Percentiles rank a stretch among this genome's conserved stretches.
Conservation (phyloP, 768 basidiomycete species). For the Pisolithus sp. region DNA sequence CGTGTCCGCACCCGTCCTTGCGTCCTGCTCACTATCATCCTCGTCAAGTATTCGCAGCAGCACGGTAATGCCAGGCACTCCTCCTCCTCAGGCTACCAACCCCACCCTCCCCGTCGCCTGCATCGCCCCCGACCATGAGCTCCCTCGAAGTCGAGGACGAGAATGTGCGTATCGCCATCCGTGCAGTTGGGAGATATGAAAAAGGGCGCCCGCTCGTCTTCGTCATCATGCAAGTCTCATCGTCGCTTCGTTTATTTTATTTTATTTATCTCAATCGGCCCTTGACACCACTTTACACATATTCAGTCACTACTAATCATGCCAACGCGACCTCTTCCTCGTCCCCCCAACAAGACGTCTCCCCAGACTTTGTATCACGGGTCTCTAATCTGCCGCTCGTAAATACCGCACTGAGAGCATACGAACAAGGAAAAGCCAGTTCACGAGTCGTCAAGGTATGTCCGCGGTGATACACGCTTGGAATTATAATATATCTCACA, state of each 20-base stretch:
- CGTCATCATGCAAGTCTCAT: conserved; percentile 8
- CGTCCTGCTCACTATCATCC: background rate
- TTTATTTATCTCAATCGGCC: background rate
- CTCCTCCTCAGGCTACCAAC: background rate
- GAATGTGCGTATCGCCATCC: conserved; percentile 71
- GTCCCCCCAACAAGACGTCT: conserved; percentile 1
- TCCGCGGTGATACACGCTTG: background rate
- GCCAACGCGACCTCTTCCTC: conserved; percentile 3
- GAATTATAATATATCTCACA: conserved; percentile 1
- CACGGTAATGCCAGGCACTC: background rate
- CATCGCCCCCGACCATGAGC: background rate
- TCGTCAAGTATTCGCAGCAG: background rate
- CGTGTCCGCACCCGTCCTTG: background rate
- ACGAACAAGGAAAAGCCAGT: conserved; percentile 78
- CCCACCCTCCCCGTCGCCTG: background rate
- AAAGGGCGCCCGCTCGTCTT: conserved; percentile 29
- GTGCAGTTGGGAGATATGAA: conserved; percentile 77
- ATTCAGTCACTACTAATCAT: background rate
- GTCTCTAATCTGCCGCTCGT: conserved; percentile 70
- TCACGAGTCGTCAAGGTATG: conserved; percentile 80
- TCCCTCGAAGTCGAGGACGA: conserved; percentile 57
- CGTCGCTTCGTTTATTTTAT: background rate
- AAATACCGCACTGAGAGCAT: conserved; percentile 62
- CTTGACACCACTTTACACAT: background rate
- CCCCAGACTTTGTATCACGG: conserved; percentile 41